phyloP scores from a whole-genome alignment of 768 basidiomycete genomes.

The Imleria badia region DNA sequence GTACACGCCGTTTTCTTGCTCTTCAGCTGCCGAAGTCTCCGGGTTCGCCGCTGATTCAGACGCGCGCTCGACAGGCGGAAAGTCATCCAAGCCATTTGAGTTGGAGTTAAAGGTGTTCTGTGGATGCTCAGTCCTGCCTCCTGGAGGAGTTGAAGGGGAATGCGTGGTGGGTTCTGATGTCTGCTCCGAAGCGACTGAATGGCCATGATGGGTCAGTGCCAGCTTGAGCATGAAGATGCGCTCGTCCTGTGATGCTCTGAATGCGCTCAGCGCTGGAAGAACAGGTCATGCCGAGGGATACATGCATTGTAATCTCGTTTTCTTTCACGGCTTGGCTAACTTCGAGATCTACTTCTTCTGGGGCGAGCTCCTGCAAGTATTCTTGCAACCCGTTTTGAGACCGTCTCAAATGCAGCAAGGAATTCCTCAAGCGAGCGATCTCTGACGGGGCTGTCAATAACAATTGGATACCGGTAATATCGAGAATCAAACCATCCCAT shows the following conservation, averaged over 20 bases:
- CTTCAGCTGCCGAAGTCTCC: background rate
- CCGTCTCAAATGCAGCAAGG: conserved; percentile 56
- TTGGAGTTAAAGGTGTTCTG: conserved; percentile 2
- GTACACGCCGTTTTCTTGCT: conserved; percentile 24
- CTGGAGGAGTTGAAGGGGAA: background rate
- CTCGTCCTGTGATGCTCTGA: conserved; percentile 77
- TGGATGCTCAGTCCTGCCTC: background rate
- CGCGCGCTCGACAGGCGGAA: background rate
- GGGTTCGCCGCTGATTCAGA: background rate
- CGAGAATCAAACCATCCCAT: conserved; percentile 55
- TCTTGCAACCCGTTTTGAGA: conserved; percentile 62
- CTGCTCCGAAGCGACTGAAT: conserved; percentile 36
- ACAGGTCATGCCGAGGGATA: conserved; percentile 29
- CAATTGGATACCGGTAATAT: background rate
- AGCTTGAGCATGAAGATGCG: conserved; percentile 66
- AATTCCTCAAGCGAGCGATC: conserved; percentile 73
- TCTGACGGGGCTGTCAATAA: conserved; percentile 42
- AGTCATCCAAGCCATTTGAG: conserved; percentile 18
- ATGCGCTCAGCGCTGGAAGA: conserved; percentile 13
- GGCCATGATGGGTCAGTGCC: conserved; percentile 63
- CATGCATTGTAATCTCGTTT: conserved; percentile 68
- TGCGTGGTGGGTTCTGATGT: background rate
- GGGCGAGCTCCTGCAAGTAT: conserved; percentile 38
- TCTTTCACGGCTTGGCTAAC: conserved; percentile 62
- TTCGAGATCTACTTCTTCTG: conserved; percentile 51